Evolutionary conservation across 768 basidiomycete species (phyloP).

Genomic region (Atractiella rhizophila): DNA sequence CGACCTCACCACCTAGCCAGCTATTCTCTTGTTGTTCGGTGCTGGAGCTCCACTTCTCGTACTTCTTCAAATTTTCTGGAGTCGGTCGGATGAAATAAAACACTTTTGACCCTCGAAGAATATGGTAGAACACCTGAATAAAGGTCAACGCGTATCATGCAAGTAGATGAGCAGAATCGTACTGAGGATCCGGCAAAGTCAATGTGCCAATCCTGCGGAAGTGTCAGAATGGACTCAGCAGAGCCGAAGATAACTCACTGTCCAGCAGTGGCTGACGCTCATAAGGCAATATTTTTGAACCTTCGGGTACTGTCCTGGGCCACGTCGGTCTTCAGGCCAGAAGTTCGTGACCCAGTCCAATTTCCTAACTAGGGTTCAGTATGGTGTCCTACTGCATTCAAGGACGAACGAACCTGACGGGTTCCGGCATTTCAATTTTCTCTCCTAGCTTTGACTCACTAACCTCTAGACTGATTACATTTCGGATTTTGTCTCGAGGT

Average conservation of each 20-base stretch:
- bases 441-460: constrained; percentile 59
- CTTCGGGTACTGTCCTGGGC: constrained; percentile 57
- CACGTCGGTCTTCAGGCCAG: constrained; percentile 58
- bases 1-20: constrained; percentile 82
- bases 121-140: constrained; percentile 46
- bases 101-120: constrained; percentile 63
- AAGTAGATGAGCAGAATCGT: constrained; percentile 5
- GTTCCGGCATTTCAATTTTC: constrained; percentile 50
- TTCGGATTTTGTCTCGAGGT: constrained; percentile 59
- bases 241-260: constrained; percentile 31
- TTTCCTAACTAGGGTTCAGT: constrained; percentile 34
- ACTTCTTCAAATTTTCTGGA: constrained; percentile 44
- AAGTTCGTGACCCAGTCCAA: constrained; percentile 92
- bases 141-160: neutral
- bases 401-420: constrained; percentile 22
- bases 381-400: neutral
- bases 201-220: constrained; percentile 71
- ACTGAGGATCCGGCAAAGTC: constrained; percentile 95
- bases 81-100: constrained; percentile 94
- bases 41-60: constrained; percentile 58
- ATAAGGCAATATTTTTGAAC: constrained; percentile 92
- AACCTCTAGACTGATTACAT: constrained; percentile 86
- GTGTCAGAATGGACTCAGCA: neutral
- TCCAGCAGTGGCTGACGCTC: constrained; percentile 84
- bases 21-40: constrained; percentile 54